These are phyloP conservation scores for Pinus albicaulis DNA, from an alignment of 75 land plant genomes.

Conservation along the genomic window DNA sequence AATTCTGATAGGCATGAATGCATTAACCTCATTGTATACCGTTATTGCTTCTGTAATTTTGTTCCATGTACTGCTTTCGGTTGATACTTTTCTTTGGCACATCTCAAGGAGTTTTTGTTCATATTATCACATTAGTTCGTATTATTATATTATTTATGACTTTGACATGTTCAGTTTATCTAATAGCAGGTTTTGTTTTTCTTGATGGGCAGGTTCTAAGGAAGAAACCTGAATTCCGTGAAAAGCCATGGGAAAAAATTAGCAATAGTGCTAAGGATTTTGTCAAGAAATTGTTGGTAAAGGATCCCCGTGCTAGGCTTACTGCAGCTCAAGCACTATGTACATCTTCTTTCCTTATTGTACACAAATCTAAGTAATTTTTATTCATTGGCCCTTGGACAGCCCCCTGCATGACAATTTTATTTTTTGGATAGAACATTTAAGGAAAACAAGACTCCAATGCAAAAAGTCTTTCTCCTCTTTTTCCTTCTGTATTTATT, in stretches of 20 bases:
- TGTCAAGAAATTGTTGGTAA: conserved; percentile 79
- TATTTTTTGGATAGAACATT: no score
- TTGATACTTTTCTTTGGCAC: background rate
- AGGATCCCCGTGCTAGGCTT: conserved; percentile 85
- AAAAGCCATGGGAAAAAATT: conserved; percentile 89
- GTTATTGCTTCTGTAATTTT: background rate
- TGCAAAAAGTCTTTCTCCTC: no score
- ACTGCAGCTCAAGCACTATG: conserved; percentile 98
- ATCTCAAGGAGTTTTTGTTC: background rate
- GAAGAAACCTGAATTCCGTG: conserved; percentile 88
- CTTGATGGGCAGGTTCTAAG: conserved; percentile 57
- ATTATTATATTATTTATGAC: background rate
- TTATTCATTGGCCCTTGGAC: no score
- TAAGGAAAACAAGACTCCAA: no score
- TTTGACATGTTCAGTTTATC: background rate
- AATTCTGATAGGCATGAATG: no score
- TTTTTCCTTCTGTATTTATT: no score
- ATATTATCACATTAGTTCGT: background rate
- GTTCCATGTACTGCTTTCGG: background rate
- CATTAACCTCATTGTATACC: no score
- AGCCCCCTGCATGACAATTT: no score
- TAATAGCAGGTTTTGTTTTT: conserved; percentile 4
- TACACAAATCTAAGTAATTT: no score
- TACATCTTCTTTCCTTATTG: conserved; percentile 29
- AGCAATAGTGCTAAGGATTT: conserved; percentile 88